A percentile compares a stretch with the other conserved stretches of the same genome.
Evolutionary conservation across 2,329 filamentous ascomycete species (phyloP).

Genomic region (Arthrobotrys musiformis): DNA sequence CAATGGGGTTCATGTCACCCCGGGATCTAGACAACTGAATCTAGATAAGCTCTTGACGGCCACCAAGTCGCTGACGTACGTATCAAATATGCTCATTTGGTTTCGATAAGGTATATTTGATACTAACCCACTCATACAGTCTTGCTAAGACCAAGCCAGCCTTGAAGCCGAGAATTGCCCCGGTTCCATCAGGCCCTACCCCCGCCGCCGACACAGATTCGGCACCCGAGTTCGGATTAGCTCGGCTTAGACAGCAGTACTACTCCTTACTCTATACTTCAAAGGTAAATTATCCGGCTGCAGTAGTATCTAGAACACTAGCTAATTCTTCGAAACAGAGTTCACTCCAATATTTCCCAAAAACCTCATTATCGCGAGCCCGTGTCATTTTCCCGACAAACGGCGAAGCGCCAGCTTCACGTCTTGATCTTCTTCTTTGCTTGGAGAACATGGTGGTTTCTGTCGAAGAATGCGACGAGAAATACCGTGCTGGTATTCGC

Average conservation of each 20-base stretch:
- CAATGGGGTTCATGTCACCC: constrained; percentile 5
- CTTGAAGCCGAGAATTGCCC: constrained; percentile 1
- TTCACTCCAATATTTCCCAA: constrained; percentile 45
- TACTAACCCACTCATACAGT: constrained; percentile 11
- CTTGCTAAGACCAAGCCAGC: constrained; percentile 12
- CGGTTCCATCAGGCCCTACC: background rate
- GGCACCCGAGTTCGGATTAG: constrained; percentile 21
- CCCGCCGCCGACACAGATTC: background rate
- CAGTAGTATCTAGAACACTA: background rate
- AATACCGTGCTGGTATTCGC: constrained; percentile 33
- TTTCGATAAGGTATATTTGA: background rate
- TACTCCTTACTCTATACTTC: constrained; percentile 49
- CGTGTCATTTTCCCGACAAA: constrained; percentile 35
- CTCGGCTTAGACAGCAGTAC: constrained; percentile 49
- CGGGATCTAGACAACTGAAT: constrained; percentile 11
- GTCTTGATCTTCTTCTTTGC: constrained; percentile 53
- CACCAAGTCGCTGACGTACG: constrained; percentile 32
- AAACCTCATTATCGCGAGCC: constrained; percentile 39
- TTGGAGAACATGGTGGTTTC: constrained; percentile 45
- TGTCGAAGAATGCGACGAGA: constrained; percentile 46
- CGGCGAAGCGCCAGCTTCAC: constrained; percentile 24
- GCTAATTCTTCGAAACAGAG: constrained; percentile 17
- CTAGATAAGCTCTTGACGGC: constrained; percentile 26
- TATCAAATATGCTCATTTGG: background rate
- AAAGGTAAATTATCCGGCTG: constrained; percentile 4